Percentiles rank a stretch among this genome's conserved stretches.
phyloP scores from a whole-genome alignment of 2,329 filamentous ascomycete species.

The Aspergillus pseudoviridinutans region DNA sequence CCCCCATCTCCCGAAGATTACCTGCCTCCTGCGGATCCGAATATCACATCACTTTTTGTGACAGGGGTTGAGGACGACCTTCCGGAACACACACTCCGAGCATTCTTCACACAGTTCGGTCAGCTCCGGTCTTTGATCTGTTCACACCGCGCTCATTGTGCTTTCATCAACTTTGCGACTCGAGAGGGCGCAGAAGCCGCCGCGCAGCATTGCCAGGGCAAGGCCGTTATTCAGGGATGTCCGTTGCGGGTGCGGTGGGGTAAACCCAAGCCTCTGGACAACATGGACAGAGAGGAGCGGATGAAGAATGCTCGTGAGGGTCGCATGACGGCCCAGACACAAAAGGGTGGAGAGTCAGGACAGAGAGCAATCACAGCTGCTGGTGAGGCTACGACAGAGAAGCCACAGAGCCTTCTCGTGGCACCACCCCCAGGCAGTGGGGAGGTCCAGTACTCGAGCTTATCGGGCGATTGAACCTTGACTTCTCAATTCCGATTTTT shows the following conservation, averaged over 20 bases:
- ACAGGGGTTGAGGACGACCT: slow-evolving; percentile 95
- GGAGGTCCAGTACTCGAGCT: slow-evolving; percentile 78
- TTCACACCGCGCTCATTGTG: slow-evolving; percentile 95
- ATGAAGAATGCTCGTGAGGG: slow-evolving; percentile 77
- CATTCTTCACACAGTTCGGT: slow-evolving; percentile 84
- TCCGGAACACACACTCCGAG: slow-evolving; percentile 83
- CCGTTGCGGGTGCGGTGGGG: slow-evolving; percentile 90
- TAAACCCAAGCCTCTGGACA: slow-evolving; percentile 85
- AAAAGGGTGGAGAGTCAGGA: slow-evolving; percentile 37
- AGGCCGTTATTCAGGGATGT: slow-evolving; percentile 84
- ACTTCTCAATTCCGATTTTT: slow-evolving; percentile 5
- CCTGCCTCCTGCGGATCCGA: slow-evolving; percentile 74
- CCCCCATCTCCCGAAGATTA: slow-evolving; percentile 83
- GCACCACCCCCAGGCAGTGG: slow-evolving; percentile 75
- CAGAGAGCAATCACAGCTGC: slow-evolving; percentile 33
- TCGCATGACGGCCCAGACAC: slow-evolving; percentile 53
- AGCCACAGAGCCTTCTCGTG: slow-evolving; percentile 46
- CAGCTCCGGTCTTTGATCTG: slow-evolving; percentile 90
- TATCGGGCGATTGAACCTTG: slow-evolving; percentile 67
- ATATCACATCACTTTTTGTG: slow-evolving; percentile 88
- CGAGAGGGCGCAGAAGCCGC: slow-evolving; percentile 82
- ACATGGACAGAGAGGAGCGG: slow-evolving; percentile 81
- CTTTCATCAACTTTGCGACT: slow-evolving; percentile 90
- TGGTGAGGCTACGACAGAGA: slow-evolving; percentile 39
- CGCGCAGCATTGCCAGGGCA: slow-evolving; percentile 78